A percentile compares a stretch with the other conserved stretches of the same genome.
phyloP scores from a whole-genome alignment of 257 asterid genomes.

The Leptodermis oblonga region DNA sequence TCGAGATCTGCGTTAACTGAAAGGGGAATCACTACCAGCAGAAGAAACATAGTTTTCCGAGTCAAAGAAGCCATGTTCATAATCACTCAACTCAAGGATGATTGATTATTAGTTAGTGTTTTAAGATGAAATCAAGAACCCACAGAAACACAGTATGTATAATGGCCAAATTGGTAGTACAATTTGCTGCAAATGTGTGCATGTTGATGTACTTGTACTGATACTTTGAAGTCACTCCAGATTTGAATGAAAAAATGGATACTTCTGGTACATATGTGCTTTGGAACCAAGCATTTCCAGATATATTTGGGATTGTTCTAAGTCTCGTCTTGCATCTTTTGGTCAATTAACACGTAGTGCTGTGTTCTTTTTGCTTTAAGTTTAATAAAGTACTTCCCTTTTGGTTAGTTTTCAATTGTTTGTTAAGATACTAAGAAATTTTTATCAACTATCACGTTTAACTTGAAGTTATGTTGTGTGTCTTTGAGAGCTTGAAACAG shows the following conservation, averaged over 20 bases:
- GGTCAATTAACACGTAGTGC: not conserved
- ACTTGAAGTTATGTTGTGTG: not conserved
- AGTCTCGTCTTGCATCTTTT: not conserved
- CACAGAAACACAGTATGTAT: slow-evolving; percentile 3
- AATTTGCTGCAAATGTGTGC: slow-evolving; percentile 27
- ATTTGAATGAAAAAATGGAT: slow-evolving; percentile 14
- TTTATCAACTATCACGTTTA: no score
- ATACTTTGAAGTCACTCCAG: slow-evolving; percentile 62
- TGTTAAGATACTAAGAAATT: not conserved
- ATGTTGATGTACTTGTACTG: not conserved
- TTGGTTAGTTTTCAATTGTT: not conserved
- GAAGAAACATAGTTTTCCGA: slow-evolving; percentile 16
- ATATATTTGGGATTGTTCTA: not conserved
- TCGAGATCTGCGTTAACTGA: slow-evolving; percentile 53
- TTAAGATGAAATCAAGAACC: slow-evolving; percentile 1
- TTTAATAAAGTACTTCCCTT: not conserved
- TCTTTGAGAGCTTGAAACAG: not conserved
- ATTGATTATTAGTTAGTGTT: not conserved
- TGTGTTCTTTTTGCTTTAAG: slow-evolving; percentile 4
- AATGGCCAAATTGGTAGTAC: not conserved
- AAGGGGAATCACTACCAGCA: slow-evolving; percentile 20
- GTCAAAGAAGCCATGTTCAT: slow-evolving; percentile 23
- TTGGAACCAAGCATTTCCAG: slow-evolving; percentile 52
- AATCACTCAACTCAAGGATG: not conserved
- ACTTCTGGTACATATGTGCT: slow-evolving; percentile 42